Evolutionary conservation across 225 moss, liverwort and hornwort species (phyloP).

Genomic region (Physcomitrellopsis africana): DNA sequence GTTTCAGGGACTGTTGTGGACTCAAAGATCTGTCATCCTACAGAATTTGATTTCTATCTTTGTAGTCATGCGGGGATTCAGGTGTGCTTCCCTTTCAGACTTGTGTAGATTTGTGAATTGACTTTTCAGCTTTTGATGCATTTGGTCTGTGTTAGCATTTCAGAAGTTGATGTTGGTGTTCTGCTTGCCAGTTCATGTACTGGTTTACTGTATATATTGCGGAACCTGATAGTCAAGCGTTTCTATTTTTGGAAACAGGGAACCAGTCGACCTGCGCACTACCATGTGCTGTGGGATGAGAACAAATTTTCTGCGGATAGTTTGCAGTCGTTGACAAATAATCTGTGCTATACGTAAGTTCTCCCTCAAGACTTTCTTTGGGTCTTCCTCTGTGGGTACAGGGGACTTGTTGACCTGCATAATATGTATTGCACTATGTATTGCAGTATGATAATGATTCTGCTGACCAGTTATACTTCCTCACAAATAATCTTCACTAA

Average conservation of each 20-base stretch:
- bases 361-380: too few species aligned
- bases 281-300: slow-evolving; percentile 95
- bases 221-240: background rate
- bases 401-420: slow-evolving; percentile 93
- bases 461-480: slow-evolving; percentile 77
- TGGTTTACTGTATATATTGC: background rate
- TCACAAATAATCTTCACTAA: slow-evolving; percentile 90
- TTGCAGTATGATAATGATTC: slow-evolving; percentile 91
- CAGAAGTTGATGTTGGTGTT: too few species aligned
- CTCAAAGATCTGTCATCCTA: slow-evolving; percentile 95
- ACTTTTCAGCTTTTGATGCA: background rate
- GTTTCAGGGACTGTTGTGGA: slow-evolving; percentile 85
- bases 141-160: background rate
- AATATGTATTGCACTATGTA: slow-evolving; percentile 61
- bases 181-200: background rate
- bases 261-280: slow-evolving; percentile 93
- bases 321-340: slow-evolving; percentile 84
- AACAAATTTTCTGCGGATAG: slow-evolving; percentile 91
- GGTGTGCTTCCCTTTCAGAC: slow-evolving; percentile 25
- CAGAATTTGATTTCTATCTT: slow-evolving; percentile 94
- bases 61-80: slow-evolving; percentile 98
- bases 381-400: slow-evolving; percentile 22
- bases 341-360: slow-evolving; percentile 90
- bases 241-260: slow-evolving; percentile 50
- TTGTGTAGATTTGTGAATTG: background rate